Evolutionary conservation across 2,329 filamentous ascomycete species (phyloP), one percentile per base, ranked within the genome.

Genomic region (Ceratocystis lukuohia): DNA sequence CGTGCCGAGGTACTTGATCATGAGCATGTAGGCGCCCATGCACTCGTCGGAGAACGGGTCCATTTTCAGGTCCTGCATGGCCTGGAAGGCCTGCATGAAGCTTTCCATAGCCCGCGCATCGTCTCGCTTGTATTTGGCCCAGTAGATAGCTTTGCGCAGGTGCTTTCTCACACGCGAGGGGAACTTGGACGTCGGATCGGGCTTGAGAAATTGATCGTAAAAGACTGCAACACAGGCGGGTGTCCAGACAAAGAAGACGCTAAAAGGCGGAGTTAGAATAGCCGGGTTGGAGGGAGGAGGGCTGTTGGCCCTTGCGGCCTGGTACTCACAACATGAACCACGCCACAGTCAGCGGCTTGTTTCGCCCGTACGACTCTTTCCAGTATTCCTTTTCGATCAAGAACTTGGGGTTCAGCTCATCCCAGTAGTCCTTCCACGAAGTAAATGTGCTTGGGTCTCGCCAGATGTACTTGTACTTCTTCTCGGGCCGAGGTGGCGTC

Each of bases 11-110:
- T 96, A 85, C 8, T 82, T 81, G 1, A 90, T 86, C 7, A 96
- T 80, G 73, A 92, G 86, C 63, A 97, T 86, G 72, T 91, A 90
- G 64, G 97, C 86, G 7, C 94, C 94, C 70, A 96, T 81, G 44
- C 96, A 87, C 74, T 96, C 92, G 71, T 96, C 89, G 3, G 89
- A 92, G 74, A 92, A 95, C 0, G 89, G 90, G 73, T 97, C 91
- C 78, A 99, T 65, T n/a, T 50, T 41, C 59, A 68, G 44, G 33
- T 62, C 64, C 15, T 61, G 48, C 56, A 68, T 68, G 8, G 64
- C 66, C 25, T 68, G 56, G 30, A 65, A 68, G 25, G 66, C 63
- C 12, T 56, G 48, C 33, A 63, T 44, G 61, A 68, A 68, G 44
- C 62, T 62, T 1, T 66, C 22, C 66, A 68, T 68, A 20, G 66